A percentile compares a stretch with the other conserved stretches of the same genome.
phyloP scores from a whole-genome alignment of 2,329 filamentous ascomycete species.

The Emmonsiellopsis sp. region DNA sequence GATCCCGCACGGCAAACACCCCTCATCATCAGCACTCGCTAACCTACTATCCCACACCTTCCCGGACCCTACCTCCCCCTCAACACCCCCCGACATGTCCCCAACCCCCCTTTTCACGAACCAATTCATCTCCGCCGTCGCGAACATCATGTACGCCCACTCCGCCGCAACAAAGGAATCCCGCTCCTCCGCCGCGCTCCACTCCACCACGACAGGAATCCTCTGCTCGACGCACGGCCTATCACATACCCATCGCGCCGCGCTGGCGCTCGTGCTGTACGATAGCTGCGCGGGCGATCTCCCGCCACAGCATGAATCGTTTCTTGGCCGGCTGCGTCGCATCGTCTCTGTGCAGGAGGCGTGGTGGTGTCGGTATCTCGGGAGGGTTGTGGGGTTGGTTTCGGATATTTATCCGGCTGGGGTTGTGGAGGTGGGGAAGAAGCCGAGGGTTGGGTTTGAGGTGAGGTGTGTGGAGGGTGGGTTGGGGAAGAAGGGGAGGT shows the following conservation, averaged over 20 bases:
- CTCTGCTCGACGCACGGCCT: slow-evolving; percentile 63
- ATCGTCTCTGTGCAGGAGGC: slow-evolving; percentile 46
- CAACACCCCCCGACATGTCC: slow-evolving; percentile 15
- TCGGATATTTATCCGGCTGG: slow-evolving; percentile 55
- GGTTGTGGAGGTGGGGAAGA: slow-evolving; percentile 22
- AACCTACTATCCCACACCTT: slow-evolving; percentile 41
- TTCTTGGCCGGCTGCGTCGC: slow-evolving; percentile 45
- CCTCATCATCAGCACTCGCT: slow-evolving; percentile 35
- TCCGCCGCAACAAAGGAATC: slow-evolving; percentile 44
- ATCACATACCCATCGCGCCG: slow-evolving; percentile 60
- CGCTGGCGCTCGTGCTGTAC: slow-evolving; percentile 62
- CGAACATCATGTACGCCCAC: slow-evolving; percentile 51
- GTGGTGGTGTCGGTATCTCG: slow-evolving; percentile 60
- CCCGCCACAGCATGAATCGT: slow-evolving; percentile 47
- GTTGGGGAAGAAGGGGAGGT: slow-evolving; percentile 32
- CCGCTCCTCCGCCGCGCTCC: slow-evolving; percentile 59
- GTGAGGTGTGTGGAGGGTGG: slow-evolving; percentile 35
- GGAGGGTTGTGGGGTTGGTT: slow-evolving; percentile 50
- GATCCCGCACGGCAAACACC: slow-evolving; percentile 41
- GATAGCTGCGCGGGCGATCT: slow-evolving; percentile 65
- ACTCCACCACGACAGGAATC: slow-evolving; percentile 60
- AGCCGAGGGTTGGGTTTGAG: slow-evolving; percentile 26
- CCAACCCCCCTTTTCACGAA: slow-evolving; percentile 36
- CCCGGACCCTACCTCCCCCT: slow-evolving; percentile 25
- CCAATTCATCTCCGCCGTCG: slow-evolving; percentile 46